Evolutionary conservation across 345 rosid species (phyloP).

Genomic region (Fremontodendron californicum): DNA sequence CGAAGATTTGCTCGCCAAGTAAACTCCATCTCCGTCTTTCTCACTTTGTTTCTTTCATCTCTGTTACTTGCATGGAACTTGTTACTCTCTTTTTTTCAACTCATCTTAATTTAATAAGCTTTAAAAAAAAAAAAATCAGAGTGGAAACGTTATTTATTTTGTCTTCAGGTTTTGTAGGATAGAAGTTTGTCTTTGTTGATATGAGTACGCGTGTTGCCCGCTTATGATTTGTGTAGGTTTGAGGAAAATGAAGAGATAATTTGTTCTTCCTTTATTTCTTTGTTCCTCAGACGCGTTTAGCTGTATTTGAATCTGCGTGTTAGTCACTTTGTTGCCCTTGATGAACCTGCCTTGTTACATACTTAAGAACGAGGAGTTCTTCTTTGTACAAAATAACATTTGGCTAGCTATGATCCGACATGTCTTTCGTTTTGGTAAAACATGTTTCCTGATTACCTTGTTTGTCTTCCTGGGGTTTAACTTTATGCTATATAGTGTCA

Average conservation of each 20-base stretch:
- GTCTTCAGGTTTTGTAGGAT: not conserved
- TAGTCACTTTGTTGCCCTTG: not conserved
- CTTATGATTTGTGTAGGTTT: not conserved
- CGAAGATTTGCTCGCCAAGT: slow-evolving; percentile 71
- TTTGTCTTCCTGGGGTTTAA: not conserved
- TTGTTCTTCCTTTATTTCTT: not conserved
- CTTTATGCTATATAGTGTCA: not conserved
- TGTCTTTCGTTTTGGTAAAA: not conserved
- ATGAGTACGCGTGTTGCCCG: not conserved
- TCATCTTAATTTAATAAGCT: not conserved
- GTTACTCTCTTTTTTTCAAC: not conserved
- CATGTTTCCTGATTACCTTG: not conserved
- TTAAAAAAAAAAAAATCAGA: not conserved
- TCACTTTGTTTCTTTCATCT: not conserved
- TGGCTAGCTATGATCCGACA: not conserved
- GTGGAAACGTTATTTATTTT: not conserved
- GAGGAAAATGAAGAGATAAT: not conserved
- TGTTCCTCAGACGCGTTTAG: not conserved
- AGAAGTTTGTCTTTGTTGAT: not conserved
- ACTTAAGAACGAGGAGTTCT: not conserved
- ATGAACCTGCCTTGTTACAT: not conserved
- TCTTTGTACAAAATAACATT: not conserved
- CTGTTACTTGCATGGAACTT: not conserved
- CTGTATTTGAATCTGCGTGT: not conserved
- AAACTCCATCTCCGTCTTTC: not conserved